Evolutionary conservation across 2,329 filamentous ascomycete species (phyloP).

Genomic region (Phyllachora maydis): DNA sequence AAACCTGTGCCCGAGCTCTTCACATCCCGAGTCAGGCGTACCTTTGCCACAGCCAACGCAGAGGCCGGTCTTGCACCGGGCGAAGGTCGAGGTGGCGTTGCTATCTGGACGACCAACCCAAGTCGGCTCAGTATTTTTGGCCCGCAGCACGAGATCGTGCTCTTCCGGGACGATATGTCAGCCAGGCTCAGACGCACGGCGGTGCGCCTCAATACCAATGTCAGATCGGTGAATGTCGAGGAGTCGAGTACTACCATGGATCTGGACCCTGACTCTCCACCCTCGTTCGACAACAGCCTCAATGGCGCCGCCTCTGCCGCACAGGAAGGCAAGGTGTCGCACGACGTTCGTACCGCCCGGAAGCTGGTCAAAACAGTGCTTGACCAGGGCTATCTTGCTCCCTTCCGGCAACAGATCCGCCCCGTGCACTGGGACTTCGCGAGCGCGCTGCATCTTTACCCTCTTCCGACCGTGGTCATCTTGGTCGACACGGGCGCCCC

Average conservation of each 20-base stretch:
- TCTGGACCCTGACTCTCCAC: conserved; percentile 13
- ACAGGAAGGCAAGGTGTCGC: conserved; percentile 11
- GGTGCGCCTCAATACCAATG: conserved; percentile 56
- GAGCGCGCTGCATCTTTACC: conserved; percentile 60
- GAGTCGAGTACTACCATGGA: no score
- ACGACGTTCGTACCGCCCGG: conserved; percentile 39
- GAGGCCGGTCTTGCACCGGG: conserved; percentile 31
- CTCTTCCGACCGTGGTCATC: conserved; percentile 66
- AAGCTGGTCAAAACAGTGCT: conserved; percentile 80
- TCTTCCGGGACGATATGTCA: conserved; percentile 76
- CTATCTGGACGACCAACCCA: conserved; percentile 79
- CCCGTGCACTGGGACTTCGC: conserved; percentile 85
- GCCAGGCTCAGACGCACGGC: conserved; percentile 58
- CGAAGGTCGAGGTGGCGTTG: conserved; percentile 38
- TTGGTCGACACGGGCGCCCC: conserved; percentile 66
- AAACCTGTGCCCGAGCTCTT: conserved; percentile 71
- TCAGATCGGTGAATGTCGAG: no score
- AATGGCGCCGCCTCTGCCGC: neutral
- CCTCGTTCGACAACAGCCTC: conserved; percentile 2
- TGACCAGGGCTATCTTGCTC: conserved; percentile 74
- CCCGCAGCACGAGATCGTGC: conserved; percentile 64
- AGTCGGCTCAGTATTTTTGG: conserved; percentile 69
- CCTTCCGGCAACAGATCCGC: conserved; percentile 60
- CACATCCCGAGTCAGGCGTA: conserved; percentile 65
- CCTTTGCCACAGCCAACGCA: conserved; percentile 58